Base-by-base conservation (phyloP, 306 rosid genomes). In the Corylus americana region DNA sequence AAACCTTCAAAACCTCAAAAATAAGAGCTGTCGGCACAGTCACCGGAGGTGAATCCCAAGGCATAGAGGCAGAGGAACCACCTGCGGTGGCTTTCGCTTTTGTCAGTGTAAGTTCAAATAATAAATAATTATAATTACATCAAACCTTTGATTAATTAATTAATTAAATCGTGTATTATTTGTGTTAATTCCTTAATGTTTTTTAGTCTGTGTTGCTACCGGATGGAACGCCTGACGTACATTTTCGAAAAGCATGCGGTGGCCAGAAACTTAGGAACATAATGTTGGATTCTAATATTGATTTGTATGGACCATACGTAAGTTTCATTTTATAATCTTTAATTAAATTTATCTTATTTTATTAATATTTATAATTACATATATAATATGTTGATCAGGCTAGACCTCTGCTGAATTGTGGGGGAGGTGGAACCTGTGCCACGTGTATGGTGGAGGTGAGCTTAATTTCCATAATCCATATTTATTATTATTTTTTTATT, bases 401-500 rank as follows among this genome's bases (percentile, higher is more conserved):
- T 61, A 90, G 92, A 71, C 45, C 83, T 74, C 89, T 93, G 80
- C 83, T 90, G 70, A 93, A 95, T 85, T 95, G 99, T 78, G 94
- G 68, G 1, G 98, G 98, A 35, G 93, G 90, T 78, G 99, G 99
- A 83, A 89, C 90, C 80, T 95, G 99, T 63, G 97, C 79, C 1
- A 93, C 99, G 18, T 95, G 99, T 77, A 83, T 91, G 92, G 99
- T 95, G 81, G 99, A 95, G 99, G 97, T 92, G 68, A 81, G 35
- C 9, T 27, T 70, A 82, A 53, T 66, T 71, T 31, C 86, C 57
- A 42, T 42, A 42, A n/a, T 47, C 42, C 7, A 31, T 31, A 31
- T 31, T 31, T 31, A 31, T 31, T 31, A 31, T 31, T 31, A 31
- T 31, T 31, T 31, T 31, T 31, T 31, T 31, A 31, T 31, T 31